Conservation (phyloP, 768 basidiomycete species). For the Suillus subluteus region DNA sequence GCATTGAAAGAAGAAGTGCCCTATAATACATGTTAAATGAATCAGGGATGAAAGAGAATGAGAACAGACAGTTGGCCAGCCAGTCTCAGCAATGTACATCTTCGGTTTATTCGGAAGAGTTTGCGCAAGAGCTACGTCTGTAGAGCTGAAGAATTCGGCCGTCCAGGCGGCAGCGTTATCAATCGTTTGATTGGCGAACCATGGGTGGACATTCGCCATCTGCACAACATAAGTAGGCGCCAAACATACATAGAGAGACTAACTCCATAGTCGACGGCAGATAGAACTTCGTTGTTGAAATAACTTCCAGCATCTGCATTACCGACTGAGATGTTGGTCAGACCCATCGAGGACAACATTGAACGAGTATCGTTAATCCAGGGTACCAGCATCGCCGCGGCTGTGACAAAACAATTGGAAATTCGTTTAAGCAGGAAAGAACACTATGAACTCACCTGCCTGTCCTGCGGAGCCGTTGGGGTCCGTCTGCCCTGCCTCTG, state of each 20-base stretch:
- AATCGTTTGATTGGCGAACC: slow-evolving; percentile 85
- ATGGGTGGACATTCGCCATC: slow-evolving; percentile 92
- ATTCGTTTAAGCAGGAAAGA: background rate
- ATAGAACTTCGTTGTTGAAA: slow-evolving; percentile 73
- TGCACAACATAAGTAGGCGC: slow-evolving; percentile 26
- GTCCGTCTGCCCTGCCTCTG: slow-evolving; percentile 47
- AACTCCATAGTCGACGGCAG: slow-evolving; percentile 71
- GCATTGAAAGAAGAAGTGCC: slow-evolving; percentile 57
- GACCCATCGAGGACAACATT: slow-evolving; percentile 56
- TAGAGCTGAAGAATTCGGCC: slow-evolving; percentile 68
- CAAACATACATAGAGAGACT: slow-evolving; percentile 26
- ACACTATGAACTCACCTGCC: slow-evolving; percentile 23
- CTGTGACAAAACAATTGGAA: slow-evolving; percentile 27
- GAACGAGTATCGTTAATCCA: slow-evolving; percentile 69
- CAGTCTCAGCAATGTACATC: slow-evolving; percentile 95
- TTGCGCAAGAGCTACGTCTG: slow-evolving; percentile 61
- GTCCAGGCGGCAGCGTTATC: slow-evolving; percentile 82
- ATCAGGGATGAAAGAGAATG: background rate
- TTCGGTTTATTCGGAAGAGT: slow-evolving; percentile 68
- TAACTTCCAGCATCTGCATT: slow-evolving; percentile 86
- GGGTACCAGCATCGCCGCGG: slow-evolving; percentile 63
- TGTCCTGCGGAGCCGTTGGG: slow-evolving; percentile 66
- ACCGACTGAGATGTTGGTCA: slow-evolving; percentile 73
- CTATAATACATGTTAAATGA: slow-evolving; percentile 34
- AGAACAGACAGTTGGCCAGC: slow-evolving; percentile 72